Percentiles rank a stretch among this genome's conserved stretches.
These are phyloP conservation scores for Magnolia officinalis DNA, from an alignment of 164 flowering plant species.

Conservation along the genomic window DNA sequence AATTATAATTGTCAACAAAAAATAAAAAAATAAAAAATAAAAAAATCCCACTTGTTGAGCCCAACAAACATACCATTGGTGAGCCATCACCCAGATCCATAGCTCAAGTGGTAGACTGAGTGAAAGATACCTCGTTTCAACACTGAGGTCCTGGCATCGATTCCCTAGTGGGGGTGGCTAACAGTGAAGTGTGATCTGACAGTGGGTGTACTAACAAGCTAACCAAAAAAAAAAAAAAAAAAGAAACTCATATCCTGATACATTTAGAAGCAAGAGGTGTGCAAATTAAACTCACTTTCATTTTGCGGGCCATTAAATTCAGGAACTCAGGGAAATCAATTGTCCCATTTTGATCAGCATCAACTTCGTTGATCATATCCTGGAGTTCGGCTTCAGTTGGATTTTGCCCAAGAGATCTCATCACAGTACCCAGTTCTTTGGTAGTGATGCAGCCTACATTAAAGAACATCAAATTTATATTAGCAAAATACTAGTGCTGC, in stretches of 20 bases:
- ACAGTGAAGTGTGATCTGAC: too few relatives aligned
- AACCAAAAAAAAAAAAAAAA: too few relatives aligned
- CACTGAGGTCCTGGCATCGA: too few relatives aligned
- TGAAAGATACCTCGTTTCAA: too few relatives aligned
- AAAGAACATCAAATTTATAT: neutral
- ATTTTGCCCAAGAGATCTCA: constrained; percentile 25
- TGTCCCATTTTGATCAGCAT: constrained; percentile 25
- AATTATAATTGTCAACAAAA: too few relatives aligned
- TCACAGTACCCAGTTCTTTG: constrained; percentile 23
- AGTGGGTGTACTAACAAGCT: too few relatives aligned
- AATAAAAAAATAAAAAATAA: too few relatives aligned
- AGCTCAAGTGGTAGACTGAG: too few relatives aligned
- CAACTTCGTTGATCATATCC: constrained; percentile 25
- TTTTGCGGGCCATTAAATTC: constrained; percentile 22
- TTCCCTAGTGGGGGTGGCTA: too few relatives aligned
- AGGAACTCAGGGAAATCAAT: constrained; percentile 22
- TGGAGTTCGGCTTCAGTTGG: constrained; percentile 23
- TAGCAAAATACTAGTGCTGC: neutral
- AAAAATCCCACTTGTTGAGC: too few relatives aligned
- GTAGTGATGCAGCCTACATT: constrained; percentile 20
- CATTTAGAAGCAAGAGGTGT: neutral
- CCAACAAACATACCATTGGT: too few relatives aligned
- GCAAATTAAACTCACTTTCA: constrained; percentile 13
- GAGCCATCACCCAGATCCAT: too few relatives aligned
- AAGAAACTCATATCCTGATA: neutral